Base-by-base conservation (phyloP, 2,329 filamentous ascomycete genomes). In the Chrysoporthe deuterocubensis region DNA sequence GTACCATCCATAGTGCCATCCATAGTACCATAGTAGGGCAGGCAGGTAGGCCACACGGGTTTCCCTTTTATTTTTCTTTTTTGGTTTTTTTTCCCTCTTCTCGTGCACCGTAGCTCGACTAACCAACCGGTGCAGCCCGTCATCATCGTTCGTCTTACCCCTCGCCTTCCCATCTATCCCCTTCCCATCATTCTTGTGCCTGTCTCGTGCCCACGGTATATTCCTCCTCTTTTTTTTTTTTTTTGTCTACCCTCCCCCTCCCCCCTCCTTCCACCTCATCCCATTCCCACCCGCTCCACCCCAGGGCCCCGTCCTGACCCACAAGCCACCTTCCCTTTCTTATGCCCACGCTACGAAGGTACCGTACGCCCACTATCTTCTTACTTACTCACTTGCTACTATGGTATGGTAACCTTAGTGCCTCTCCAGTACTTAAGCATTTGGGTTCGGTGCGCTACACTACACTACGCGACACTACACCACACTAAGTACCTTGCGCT, bases 291-390 rank as follows among this genome's bases (percentile, higher is more conserved):
- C 26, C 54, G 40, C 54, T n/a, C n/a, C 32, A 40, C 34, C 54
- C 54, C 32, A 57, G 54, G 54, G 40, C 54, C 37, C 37, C 9
- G 34, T 40, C 52, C 32, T 57, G 54, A 18, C 54, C 54, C 54
- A 57, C 54, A 37, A 37, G 26, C 32, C 54, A 57, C 54, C 54
- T 40, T 57, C 54, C 54, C 54, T 40, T 57, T 57, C 54, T 40
- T 40, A 57, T n/a, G 54, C 54, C 54, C 54, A 57, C 34, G 34
- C 54, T 40, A 40, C 54, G 14, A 54, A 26, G 50, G 50, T 54
- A 54, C 50, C 50, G 50, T 34, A 54, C 32, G 50, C 50, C 32
- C 50, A 54, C 32, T 54, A 54, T 21, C 26, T 26, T 26, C 26
- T 26, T 26, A 26, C 26, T 26, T 26, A 26, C 26, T 26, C 26